phyloP scores from a whole-genome alignment of 495 filamentous ascomycete species.

The Hypoxylon perforatum region DNA sequence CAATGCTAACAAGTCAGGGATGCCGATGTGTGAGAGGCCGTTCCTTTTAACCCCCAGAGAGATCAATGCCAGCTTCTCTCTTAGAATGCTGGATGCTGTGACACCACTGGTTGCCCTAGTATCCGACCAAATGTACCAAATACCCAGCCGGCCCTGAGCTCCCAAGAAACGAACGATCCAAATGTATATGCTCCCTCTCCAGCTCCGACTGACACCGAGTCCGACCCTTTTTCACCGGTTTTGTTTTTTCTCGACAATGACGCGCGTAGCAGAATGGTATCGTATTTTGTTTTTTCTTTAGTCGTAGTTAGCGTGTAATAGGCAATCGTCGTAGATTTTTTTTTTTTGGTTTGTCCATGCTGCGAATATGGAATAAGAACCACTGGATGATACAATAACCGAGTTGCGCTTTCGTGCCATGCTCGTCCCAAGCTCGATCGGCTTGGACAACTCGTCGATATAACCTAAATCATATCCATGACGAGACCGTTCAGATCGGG shows the following conservation, averaged over 20 bases:
- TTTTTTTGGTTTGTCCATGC: slow-evolving; percentile 40
- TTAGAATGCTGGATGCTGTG: slow-evolving; percentile 39
- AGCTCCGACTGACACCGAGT: slow-evolving; percentile 26
- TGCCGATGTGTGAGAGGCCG: slow-evolving; percentile 32
- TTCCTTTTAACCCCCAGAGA: slow-evolving; percentile 21
- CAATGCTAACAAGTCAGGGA: slow-evolving; percentile 44
- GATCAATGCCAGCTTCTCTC: slow-evolving; percentile 37
- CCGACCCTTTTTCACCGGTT: slow-evolving; percentile 26
- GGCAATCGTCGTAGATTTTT: slow-evolving; percentile 36
- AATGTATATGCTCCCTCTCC: slow-evolving; percentile 32
- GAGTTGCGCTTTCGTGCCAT: slow-evolving; percentile 20
- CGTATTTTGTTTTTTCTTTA: slow-evolving; percentile 32
- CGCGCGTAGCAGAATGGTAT: slow-evolving; percentile 33
- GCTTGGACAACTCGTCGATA: slow-evolving; percentile 2
- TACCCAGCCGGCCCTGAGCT: slow-evolving; percentile 39
- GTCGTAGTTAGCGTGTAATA: slow-evolving; percentile 14
- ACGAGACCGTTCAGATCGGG: slow-evolving; percentile 9
- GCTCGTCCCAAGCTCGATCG: slow-evolving; percentile 7
- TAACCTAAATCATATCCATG: slow-evolving; percentile 12
- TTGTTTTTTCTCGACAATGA: slow-evolving; percentile 29
- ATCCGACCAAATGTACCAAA: slow-evolving; percentile 41
- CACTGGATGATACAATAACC: slow-evolving; percentile 36
- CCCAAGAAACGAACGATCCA: slow-evolving; percentile 41
- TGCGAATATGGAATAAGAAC: slow-evolving; percentile 35
- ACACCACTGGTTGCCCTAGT: slow-evolving; percentile 37